Conservation (phyloP, 805 yeast species). For the Starmerella vaccinii region DNA sequence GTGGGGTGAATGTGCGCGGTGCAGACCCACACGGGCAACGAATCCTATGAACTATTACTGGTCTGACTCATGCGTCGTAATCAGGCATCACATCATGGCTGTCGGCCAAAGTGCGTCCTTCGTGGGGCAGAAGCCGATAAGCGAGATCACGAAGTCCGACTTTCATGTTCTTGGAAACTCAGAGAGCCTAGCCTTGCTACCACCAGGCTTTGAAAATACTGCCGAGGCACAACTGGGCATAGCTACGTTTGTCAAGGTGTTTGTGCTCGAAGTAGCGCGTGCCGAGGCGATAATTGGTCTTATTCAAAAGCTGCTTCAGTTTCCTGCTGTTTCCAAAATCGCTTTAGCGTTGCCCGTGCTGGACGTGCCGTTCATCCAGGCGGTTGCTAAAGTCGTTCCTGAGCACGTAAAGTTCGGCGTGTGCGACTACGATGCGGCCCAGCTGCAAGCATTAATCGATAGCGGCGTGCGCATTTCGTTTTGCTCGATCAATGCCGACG, state of each 20-base stretch:
- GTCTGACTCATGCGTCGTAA: neutral
- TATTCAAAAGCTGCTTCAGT: neutral
- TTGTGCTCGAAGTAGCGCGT: neutral
- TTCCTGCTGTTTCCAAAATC: neutral
- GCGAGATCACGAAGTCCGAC: neutral
- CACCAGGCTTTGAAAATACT: neutral
- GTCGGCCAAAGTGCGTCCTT: neutral
- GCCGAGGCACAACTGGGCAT: neutral
- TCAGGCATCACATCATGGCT: neutral
- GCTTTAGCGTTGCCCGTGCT: neutral
- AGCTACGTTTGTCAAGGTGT: neutral
- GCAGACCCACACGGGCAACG: too few species aligned
- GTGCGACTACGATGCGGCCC: constrained; percentile 9
- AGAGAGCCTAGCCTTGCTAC: neutral
- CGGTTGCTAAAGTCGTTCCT: neutral
- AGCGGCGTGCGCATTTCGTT: constrained; percentile 10
- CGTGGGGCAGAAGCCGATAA: neutral
- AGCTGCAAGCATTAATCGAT: neutral
- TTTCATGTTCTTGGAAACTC: neutral
- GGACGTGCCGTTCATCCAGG: neutral
- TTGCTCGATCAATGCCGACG: constrained; percentile 30
- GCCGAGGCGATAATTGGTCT: neutral
- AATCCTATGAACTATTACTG: neutral
- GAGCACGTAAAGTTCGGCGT: constrained; percentile 14
- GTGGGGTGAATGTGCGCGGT: too few species aligned